These are phyloP conservation scores for Trichosporon coremiiforme DNA, from an alignment of 1,284 basidiomycete species.

Conservation along the genomic window DNA sequence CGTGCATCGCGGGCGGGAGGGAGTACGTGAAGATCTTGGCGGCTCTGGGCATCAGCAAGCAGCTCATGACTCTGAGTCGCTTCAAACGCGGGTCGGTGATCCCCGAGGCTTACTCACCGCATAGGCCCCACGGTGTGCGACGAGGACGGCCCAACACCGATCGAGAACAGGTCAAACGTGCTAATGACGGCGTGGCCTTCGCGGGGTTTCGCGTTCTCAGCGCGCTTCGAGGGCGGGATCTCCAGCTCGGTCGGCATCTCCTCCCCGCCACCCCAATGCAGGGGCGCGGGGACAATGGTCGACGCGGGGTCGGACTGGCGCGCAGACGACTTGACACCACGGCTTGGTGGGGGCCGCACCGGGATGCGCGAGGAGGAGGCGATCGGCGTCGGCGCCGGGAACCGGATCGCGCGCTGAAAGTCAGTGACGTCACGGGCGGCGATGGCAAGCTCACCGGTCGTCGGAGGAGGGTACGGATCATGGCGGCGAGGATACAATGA, in stretches of 20 bases:
- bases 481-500: background rate
- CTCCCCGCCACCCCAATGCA: background rate
- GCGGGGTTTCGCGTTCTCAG: conserved; percentile 25
- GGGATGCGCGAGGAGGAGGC: background rate
- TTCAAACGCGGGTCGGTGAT: background rate
- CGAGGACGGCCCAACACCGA: conserved; percentile 65
- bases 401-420: background rate
- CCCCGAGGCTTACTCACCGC: conserved; percentile 48
- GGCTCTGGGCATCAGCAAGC: conserved; percentile 21
- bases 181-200: conserved; percentile 87
- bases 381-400: background rate
- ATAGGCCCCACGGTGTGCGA: conserved; percentile 83
- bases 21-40: conserved; percentile 35
- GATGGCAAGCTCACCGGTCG: background rate
- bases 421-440: conserved; percentile 6
- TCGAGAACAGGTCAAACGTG: conserved; percentile 89
- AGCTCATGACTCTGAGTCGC: no score
- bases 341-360: background rate
- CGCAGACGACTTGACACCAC: conserved; percentile 4
- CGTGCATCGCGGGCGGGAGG: conserved; percentile 30
- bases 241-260: conserved; percentile 16
- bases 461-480: conserved; percentile 1
- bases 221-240: conserved; percentile 31
- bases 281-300: conserved; percentile 16
- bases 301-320: conserved; percentile 13